These are phyloP conservation scores for button mushroom (Agaricus bisporus) DNA, from an alignment of 768 basidiomycete species.

Conservation along the genomic window DNA sequence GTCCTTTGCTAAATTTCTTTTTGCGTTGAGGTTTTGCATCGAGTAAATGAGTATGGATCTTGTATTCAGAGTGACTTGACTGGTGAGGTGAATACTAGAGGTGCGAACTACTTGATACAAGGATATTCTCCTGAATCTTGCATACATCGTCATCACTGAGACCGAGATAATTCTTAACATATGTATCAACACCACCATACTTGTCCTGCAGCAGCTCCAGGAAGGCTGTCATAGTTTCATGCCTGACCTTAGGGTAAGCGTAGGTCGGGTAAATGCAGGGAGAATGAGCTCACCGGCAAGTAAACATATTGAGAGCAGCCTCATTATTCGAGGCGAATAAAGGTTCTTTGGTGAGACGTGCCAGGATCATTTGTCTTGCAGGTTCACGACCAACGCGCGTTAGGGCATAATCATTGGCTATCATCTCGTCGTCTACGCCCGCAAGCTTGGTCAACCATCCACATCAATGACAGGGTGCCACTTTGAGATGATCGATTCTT, in stretches of 20 bases:
- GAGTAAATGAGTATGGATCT: background rate
- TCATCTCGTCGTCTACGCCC: slow-evolving; percentile 57
- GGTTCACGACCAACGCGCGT: slow-evolving; percentile 79
- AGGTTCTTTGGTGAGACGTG: slow-evolving; percentile 62
- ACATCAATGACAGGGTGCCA: background rate
- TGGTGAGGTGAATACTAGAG: background rate
- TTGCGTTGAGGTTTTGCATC: background rate
- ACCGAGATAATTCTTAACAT: slow-evolving; percentile 48
- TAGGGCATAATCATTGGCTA: slow-evolving; percentile 72
- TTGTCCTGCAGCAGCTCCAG: slow-evolving; percentile 51
- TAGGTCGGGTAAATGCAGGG: background rate
- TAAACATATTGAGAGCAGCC: slow-evolving; percentile 79
- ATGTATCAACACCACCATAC: slow-evolving; percentile 65
- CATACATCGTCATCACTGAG: slow-evolving; percentile 60
- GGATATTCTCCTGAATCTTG: slow-evolving; percentile 52
- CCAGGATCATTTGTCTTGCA: slow-evolving; percentile 62
- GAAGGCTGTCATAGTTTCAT: slow-evolving; percentile 73
- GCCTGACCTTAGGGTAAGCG: slow-evolving; percentile 31
- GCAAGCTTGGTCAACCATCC: slow-evolving; percentile 44
- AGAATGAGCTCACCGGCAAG: slow-evolving; percentile 50
- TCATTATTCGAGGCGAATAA: slow-evolving; percentile 67
- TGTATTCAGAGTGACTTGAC: no score
- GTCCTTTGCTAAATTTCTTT: no score
- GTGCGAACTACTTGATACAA: slow-evolving; percentile 23
- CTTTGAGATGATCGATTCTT: slow-evolving; percentile 4